Evolutionary conservation across 2,329 filamentous ascomycete genomes (phyloP).

Genomic region (Tolypocladium sp.): DNA sequence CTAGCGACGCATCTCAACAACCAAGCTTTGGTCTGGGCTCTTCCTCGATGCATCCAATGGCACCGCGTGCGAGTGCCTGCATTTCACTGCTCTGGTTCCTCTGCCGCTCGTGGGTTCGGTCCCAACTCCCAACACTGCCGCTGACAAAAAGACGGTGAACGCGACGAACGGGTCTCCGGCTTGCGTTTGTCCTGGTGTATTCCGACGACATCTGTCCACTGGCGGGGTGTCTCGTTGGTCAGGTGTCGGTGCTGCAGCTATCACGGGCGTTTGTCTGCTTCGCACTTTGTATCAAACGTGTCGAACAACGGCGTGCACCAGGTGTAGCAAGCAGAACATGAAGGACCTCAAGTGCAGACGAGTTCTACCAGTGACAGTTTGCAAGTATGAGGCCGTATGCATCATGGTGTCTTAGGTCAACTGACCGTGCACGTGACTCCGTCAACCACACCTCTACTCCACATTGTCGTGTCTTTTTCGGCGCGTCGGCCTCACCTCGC

Average conservation of each 20-base stretch:
- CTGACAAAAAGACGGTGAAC: not conserved
- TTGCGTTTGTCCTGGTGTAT: too few relatives aligned
- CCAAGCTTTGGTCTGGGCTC: not conserved
- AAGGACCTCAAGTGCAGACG: too few relatives aligned
- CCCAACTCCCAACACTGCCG: not conserved
- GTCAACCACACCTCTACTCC: not conserved
- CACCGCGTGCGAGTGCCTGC: not conserved
- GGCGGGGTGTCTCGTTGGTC: too few relatives aligned
- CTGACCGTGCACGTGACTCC: not conserved
- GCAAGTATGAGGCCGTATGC: too few relatives aligned
- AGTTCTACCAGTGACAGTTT: too few relatives aligned
- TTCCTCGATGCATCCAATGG: not conserved
- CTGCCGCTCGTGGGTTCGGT: not conserved
- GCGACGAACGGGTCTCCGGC: not conserved
- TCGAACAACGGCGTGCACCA: too few relatives aligned
- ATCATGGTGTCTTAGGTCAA: not conserved
- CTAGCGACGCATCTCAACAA: not conserved
- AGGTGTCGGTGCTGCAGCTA: too few relatives aligned
- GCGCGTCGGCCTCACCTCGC: constrained; percentile 27
- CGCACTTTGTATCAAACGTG: too few relatives aligned
- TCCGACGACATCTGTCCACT: too few relatives aligned
- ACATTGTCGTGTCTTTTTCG: not conserved
- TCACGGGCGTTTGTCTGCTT: too few relatives aligned
- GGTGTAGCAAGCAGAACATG: too few relatives aligned
- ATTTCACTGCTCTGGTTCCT: not conserved